Evolutionary conservation across 2,329 filamentous ascomycete genomes (phyloP), one percentile per base, ranked within the genome.

Genomic region (Phoma herbarum): DNA sequence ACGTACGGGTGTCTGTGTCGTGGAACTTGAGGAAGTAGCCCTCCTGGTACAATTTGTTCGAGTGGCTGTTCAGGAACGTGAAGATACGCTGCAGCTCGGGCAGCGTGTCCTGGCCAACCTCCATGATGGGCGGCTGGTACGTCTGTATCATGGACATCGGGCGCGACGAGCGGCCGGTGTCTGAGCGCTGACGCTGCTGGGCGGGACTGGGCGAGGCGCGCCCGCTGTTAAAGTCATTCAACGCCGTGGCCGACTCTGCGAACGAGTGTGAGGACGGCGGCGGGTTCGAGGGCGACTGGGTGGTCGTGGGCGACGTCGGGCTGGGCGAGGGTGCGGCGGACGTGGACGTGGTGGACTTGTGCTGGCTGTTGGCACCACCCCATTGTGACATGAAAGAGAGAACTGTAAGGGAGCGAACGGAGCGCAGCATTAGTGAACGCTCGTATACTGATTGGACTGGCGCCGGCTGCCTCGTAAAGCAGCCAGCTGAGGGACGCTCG

Each of bases 1-100:
- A 86, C 92, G 69, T 85, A 97, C 93, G 89, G 54, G 88, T 89
- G 73, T 98, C 96, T 68, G 97, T 88, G 77, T 99, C 95, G 77
- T 97, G 94, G 47, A 99, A 82, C 79, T 98, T 99, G 68, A 99
- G 80, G 67, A 99, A 98, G 74, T 98, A 99, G 35, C 95, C 95
- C 80, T 99, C 95, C 69, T 97, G 93, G 76, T 98, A 99, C 55
- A 98, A 82, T 80, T 98, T 98, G 78, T 97, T 97, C 57, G 88
- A 90, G 77, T 99, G 95, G 78, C 90, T 95, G 80, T 97, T 98
- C 65, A 99, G 85, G 74, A 92, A 95, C 60, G 87, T 91, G 78
- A 98, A 98, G 71, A 98, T 93, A 64, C 93, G 94, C 80, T 93
- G 90, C 62, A 99, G 84, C 83, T 99, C 95, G 35, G 95, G 93